phyloP scores from a whole-genome alignment of 2,329 filamentous ascomycete genomes.

The Didymella exigua region DNA sequence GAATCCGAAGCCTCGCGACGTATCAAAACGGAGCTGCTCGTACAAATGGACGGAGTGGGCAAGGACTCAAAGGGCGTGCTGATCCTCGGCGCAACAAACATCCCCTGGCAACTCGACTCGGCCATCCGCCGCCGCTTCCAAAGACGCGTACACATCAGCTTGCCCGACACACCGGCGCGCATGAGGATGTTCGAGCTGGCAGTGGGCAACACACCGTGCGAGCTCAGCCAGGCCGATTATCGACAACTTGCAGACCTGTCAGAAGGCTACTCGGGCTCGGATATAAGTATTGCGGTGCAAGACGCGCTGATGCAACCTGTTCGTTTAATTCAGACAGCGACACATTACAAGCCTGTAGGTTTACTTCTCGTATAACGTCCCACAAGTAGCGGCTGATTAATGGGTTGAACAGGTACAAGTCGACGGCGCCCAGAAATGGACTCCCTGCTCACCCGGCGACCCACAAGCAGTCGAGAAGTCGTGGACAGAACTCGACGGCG shows the following conservation, averaged over 20 bases:
- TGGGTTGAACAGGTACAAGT: constrained; percentile 65
- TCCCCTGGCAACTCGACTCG: constrained; percentile 96
- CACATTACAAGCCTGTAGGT: constrained; percentile 90
- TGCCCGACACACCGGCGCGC: constrained; percentile 84
- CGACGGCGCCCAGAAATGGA: constrained; percentile 71
- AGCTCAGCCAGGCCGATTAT: constrained; percentile 78
- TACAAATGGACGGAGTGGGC: constrained; percentile 99
- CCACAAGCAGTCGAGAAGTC: constrained; percentile 87
- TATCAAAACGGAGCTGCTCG: constrained; percentile 97
- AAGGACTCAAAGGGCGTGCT: constrained; percentile 93
- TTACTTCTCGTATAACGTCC: neutral
- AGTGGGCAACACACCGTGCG: constrained; percentile 90
- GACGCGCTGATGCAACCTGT: constrained; percentile 97
- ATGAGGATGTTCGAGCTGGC: constrained; percentile 96
- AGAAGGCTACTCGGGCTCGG: constrained; percentile 93
- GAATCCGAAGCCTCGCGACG: constrained; percentile 96
- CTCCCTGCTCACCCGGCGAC: constrained; percentile 93
- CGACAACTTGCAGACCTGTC: constrained; percentile 78
- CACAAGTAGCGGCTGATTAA: neutral
- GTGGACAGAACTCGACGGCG: constrained; percentile 85
- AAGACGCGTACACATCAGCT: constrained; percentile 89
- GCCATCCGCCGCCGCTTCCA: constrained; percentile 97
- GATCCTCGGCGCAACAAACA: constrained; percentile 95
- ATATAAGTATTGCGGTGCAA: constrained; percentile 95
- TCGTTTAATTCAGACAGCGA: constrained; percentile 94